A percentile compares a stretch with the other conserved stretches of the same genome.
These are phyloP conservation scores for Kazachstania viticola DNA, from an alignment of 805 yeast species.

Conservation along the genomic window DNA sequence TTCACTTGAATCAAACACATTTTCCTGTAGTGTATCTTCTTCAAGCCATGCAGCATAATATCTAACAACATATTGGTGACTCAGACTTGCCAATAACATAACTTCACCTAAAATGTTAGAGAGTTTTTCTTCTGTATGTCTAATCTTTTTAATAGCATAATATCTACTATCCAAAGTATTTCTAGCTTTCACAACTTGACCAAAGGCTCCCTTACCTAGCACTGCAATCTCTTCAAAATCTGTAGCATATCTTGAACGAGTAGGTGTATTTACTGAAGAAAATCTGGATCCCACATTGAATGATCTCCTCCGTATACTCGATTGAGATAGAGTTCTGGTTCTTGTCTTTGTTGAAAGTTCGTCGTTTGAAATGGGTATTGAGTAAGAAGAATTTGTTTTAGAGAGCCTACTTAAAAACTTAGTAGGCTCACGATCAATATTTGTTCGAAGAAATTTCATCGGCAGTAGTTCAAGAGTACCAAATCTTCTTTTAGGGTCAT, in stretches of 20 bases:
- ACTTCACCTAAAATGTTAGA: conserved; percentile 83
- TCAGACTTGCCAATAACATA: conserved; percentile 77
- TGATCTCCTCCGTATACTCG: conserved; percentile 28
- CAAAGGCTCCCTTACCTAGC: conserved; percentile 91
- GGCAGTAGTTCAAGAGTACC: conserved; percentile 80
- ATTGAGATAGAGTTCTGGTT: conserved; percentile 16
- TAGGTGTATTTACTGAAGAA: conserved; percentile 21
- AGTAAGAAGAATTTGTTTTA: conserved; percentile 3
- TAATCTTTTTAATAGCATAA: conserved; percentile 87
- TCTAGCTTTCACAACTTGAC: conserved; percentile 95
- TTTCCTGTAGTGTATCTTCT: conserved; percentile 41
- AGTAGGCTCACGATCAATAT: conserved; percentile 32
- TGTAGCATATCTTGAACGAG: conserved; percentile 65
- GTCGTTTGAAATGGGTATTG: conserved; percentile 7
- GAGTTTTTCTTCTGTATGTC: conserved; percentile 68
- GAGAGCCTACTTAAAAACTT: conserved; percentile 18
- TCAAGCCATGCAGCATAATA: conserved; percentile 98
- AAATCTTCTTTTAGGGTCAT: conserved; percentile 58
- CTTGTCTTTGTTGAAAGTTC: conserved; percentile 5
- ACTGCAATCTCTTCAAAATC: conserved; percentile 93
- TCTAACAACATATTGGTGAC: conserved; percentile 91
- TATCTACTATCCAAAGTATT: conserved; percentile 88
- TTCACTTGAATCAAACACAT: conserved; percentile 25
- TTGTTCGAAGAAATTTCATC: conserved; percentile 68
- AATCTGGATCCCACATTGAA: conserved; percentile 31